phyloP scores from a whole-genome alignment of 176 grass and related monocot species.

The Elaeis guineensis region DNA sequence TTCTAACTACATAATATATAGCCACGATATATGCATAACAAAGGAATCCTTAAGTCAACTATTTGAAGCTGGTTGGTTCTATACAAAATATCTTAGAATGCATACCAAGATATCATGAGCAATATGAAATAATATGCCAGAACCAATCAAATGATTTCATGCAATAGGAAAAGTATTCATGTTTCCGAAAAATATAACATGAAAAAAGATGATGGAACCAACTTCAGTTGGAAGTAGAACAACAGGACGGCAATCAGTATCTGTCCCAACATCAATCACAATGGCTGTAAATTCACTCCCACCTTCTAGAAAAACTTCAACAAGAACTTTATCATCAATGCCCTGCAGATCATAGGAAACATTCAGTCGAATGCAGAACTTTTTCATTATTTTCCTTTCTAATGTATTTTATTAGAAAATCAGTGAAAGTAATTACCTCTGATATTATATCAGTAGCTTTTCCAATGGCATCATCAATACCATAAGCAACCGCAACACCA shows the following conservation, averaged over 20 bases:
- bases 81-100: too few relatives aligned
- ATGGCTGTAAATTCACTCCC: conserved; percentile 88
- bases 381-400: neutral
- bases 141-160: too few relatives aligned
- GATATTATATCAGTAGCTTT: conserved; percentile 72
- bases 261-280: conserved; percentile 61
- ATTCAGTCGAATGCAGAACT: conserved; percentile 1
- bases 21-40: too few relatives aligned
- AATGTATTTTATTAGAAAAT: conserved; percentile 1
- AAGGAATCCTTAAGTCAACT: too few relatives aligned
- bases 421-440: conserved; percentile 28
- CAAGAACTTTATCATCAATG: conserved; percentile 80
- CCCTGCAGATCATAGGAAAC: conserved; percentile 21
- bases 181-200: neutral
- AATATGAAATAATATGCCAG: too few relatives aligned
- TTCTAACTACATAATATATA: too few relatives aligned
- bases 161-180: neutral
- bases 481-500: conserved; percentile 69
- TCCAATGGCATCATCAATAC: conserved; percentile 59
- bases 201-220: conserved; percentile 14
- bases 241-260: conserved; percentile 49
- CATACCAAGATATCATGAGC: too few relatives aligned
- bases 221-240: conserved; percentile 88
- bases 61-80: too few relatives aligned
- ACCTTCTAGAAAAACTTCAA: conserved; percentile 86